Percentiles rank a stretch among this genome's conserved stretches.
Conservation (phyloP, 768 basidiomycete species). For the Termitomyces sp. region DNA sequence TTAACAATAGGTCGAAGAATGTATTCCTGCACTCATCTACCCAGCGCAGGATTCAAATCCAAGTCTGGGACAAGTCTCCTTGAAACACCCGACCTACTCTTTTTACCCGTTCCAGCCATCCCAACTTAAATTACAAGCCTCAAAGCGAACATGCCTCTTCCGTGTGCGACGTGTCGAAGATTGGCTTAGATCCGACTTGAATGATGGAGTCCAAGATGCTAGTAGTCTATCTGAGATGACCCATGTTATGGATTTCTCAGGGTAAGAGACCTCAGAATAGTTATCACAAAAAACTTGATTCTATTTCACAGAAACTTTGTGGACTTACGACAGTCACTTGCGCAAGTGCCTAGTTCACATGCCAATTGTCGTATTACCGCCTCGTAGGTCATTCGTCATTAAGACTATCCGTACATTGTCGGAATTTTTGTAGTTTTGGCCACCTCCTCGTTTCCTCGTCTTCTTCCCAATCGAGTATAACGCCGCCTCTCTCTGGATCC, state of each 20-base stretch:
- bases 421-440: conserved; percentile 43
- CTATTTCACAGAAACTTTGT: conserved; percentile 3
- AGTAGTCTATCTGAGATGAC: conserved; percentile 36
- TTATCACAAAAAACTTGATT: not conserved
- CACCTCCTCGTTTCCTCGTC: conserved; percentile 50
- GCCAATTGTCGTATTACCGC: conserved; percentile 29
- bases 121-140: conserved; percentile 46
- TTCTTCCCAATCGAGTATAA: conserved; percentile 34
- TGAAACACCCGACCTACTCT: conserved; percentile 47
- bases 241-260: conserved; percentile 28
- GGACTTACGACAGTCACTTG: conserved; percentile 11
- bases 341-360: conserved; percentile 1
- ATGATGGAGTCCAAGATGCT: conserved; percentile 31
- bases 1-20: conserved; percentile 9
- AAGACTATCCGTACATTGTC: not conserved
- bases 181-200: conserved; percentile 42
- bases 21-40: conserved; percentile 12
- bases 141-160: conserved; percentile 43
- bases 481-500: conserved; percentile 45
- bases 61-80: conserved; percentile 19
- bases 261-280: conserved; percentile 22
- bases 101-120: conserved; percentile 64
- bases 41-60: conserved; percentile 18
- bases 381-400: conserved; percentile 31
- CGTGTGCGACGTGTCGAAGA: conserved; percentile 62